Evolutionary conservation across 306 rosid genomes (phyloP).

Genomic region (Heteromeles arbutifolia): DNA sequence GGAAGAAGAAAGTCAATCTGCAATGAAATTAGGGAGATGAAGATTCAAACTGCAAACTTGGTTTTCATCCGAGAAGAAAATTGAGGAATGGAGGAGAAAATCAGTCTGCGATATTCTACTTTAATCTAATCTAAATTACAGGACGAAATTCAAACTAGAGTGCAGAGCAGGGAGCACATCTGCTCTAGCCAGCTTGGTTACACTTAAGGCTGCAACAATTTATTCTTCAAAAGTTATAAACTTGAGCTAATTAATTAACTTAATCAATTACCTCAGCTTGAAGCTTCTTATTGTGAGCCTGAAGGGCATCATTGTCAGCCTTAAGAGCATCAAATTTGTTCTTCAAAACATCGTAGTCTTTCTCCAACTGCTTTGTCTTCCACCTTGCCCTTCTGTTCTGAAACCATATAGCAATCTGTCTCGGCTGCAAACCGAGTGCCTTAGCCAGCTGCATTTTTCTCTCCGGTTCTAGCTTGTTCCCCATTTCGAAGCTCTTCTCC

Average conservation of each 20-base stretch:
- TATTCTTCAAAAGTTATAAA: background rate
- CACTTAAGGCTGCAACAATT: background rate
- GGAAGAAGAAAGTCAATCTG: background rate
- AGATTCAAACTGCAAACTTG: background rate
- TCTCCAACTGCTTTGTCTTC: conserved; percentile 90
- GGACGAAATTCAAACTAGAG: background rate
- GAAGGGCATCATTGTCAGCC: conserved; percentile 70
- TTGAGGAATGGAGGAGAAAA: no score
- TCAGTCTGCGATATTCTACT: no score
- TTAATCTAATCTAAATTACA: no score
- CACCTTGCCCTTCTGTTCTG: conserved; percentile 94
- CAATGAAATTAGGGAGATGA: background rate
- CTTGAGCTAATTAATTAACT: background rate
- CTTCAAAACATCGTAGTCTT: conserved; percentile 69
- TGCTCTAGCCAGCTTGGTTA: background rate
- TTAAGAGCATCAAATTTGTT: conserved; percentile 74
- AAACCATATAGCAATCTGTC: conserved; percentile 93
- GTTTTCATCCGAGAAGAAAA: background rate
- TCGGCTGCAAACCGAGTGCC: conserved; percentile 73
- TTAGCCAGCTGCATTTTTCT: conserved; percentile 81
- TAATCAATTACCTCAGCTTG: conserved; percentile 51
- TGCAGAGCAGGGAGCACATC: background rate
- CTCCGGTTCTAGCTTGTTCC: conserved; percentile 93
- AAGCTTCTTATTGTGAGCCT: conserved; percentile 68
- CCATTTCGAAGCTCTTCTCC: conserved; percentile 88